Evolutionary conservation across 371 early-diverging fungal species (phyloP).

Genomic region (Zychaea mexicana): DNA sequence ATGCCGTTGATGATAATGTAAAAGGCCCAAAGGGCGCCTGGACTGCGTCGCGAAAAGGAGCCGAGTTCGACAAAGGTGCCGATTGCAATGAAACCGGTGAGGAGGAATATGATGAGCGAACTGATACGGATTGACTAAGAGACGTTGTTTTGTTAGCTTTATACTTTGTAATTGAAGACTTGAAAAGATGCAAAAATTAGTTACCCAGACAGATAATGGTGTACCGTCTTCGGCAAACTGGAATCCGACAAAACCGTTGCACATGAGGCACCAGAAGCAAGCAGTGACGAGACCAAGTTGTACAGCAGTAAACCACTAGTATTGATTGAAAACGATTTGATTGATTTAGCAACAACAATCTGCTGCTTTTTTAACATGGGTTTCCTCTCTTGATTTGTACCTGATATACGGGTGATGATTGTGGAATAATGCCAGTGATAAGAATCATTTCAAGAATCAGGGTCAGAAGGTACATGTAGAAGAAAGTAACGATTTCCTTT

Average conservation of each 20-base stretch:
- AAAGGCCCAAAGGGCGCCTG: constrained; percentile 84
- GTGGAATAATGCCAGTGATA: constrained; percentile 81
- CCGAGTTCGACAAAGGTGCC: constrained; percentile 77
- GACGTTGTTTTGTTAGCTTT: no score
- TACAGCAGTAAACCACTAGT: constrained; percentile 84
- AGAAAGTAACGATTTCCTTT: constrained; percentile 93
- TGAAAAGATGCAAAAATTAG: background rate
- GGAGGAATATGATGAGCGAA: constrained; percentile 75
- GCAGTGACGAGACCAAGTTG: constrained; percentile 84
- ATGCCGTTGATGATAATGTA: constrained; percentile 88
- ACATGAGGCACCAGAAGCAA: constrained; percentile 87
- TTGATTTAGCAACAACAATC: background rate
- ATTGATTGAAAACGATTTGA: background rate
- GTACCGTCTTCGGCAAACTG: constrained; percentile 98
- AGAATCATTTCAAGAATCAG: constrained; percentile 79
- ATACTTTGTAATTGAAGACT: background rate
- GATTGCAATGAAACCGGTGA: constrained; percentile 79
- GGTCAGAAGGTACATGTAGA: constrained; percentile 80
- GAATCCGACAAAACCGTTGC: constrained; percentile 96
- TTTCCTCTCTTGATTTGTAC: constrained; percentile 55
- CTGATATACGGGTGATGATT: constrained; percentile 69
- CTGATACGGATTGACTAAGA: constrained; percentile 86
- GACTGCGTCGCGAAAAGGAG: constrained; percentile 63
- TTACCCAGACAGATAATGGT: constrained; percentile 85
- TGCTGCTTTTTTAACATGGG: background rate